These are phyloP conservation scores for Cladosporium sp. DNA, from an alignment of 2,329 filamentous ascomycete genomes.

Conservation along the genomic window DNA sequence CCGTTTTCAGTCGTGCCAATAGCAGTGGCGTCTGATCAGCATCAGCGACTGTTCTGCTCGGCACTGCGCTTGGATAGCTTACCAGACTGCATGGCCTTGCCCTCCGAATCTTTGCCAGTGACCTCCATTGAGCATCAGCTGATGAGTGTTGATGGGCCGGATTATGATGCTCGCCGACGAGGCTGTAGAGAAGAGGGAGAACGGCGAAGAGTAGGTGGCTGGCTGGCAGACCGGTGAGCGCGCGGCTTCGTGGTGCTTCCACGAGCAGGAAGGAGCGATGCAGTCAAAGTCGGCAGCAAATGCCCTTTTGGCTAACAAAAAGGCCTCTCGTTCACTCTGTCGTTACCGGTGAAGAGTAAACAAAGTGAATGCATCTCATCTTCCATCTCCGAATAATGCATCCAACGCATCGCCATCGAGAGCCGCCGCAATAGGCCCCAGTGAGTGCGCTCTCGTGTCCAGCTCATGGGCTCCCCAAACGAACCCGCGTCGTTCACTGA, in stretches of 20 bases:
- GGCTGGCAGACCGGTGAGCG: neutral
- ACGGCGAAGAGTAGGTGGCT: neutral
- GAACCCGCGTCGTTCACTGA: neutral
- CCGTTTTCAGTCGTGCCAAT: too few species aligned
- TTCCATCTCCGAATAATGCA: too few species aligned
- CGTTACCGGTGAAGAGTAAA: too few species aligned
- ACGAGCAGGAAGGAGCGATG: neutral
- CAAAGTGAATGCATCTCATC: too few species aligned
- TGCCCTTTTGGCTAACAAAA: neutral
- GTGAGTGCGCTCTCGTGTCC: neutral
- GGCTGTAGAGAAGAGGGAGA: neutral
- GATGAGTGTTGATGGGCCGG: neutral
- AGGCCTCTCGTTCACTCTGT: too few species aligned
- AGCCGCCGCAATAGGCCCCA: too few species aligned
- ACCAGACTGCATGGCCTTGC: neutral
- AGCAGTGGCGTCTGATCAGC: neutral
- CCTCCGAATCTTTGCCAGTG: neutral
- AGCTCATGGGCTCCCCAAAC: neutral
- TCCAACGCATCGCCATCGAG: too few species aligned
- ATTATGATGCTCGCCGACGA: neutral
- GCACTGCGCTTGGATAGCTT: neutral
- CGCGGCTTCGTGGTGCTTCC: too few species aligned
- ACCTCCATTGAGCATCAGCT: neutral
- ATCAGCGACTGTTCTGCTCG: neutral
- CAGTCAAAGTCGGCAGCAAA: neutral